phyloP scores from a whole-genome alignment of 805 yeast species.

The Cyberlindnera misumaiensis region DNA sequence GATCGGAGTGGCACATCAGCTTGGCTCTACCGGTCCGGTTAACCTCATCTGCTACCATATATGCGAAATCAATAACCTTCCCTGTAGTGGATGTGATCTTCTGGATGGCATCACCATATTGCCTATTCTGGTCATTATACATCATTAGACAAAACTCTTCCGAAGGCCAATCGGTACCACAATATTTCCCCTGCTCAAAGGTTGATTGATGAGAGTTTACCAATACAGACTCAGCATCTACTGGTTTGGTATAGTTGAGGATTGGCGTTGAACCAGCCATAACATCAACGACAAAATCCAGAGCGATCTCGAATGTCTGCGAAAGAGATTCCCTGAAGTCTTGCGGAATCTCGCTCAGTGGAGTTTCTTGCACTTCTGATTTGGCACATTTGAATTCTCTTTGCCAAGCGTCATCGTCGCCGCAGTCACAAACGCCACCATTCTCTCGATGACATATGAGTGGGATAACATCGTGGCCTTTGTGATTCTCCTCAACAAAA shows the following conservation, averaged over 20 bases:
- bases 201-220: conserved; percentile 29
- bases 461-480: conserved; percentile 64
- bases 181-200: conserved; percentile 35
- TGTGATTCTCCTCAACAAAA: conserved; percentile 61
- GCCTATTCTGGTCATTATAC: conserved; percentile 77
- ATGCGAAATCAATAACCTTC: conserved; percentile 57
- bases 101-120: conserved; percentile 66
- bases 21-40: conserved; percentile 63
- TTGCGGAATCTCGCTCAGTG: conserved; percentile 31
- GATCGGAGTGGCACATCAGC: conserved; percentile 51
- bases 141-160: conserved; percentile 46
- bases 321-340: conserved; percentile 33
- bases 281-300: conserved; percentile 61
- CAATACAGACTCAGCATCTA: conserved; percentile 21
- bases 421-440: conserved; percentile 66
- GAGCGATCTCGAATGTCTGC: conserved; percentile 36
- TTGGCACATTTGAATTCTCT: conserved; percentile 43
- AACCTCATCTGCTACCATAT: conserved; percentile 62
- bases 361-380: conserved; percentile 22
- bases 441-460: conserved; percentile 58
- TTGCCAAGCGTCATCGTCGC: conserved; percentile 82
- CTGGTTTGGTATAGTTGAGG: conserved; percentile 16
- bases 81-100: conserved; percentile 58
- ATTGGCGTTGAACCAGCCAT: conserved; percentile 34
- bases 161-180: conserved; percentile 36